Evolutionary conservation across 768 basidiomycete genomes (phyloP).

Genomic region (Sistotremastrum niveocremeum): DNA sequence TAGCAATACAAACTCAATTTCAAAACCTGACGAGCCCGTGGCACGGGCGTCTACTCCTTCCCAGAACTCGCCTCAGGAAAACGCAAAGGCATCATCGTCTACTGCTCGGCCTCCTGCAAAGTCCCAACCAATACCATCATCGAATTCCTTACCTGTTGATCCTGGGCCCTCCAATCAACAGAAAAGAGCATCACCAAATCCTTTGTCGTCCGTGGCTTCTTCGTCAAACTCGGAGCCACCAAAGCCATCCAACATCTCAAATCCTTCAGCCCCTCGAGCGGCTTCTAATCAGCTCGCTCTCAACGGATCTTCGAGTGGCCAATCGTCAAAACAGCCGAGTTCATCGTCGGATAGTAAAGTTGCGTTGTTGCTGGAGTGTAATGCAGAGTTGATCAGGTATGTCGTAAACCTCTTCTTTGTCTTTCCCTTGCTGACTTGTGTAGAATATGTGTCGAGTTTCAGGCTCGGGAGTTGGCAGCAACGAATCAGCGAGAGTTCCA

Average conservation of each 20-base stretch:
- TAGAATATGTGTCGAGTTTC: slow-evolving; percentile 52
- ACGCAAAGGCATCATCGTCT: not conserved
- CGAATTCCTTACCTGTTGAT: too few species aligned
- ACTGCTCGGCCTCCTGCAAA: not conserved
- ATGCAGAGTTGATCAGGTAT: slow-evolving; percentile 56
- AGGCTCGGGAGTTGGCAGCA: slow-evolving; percentile 32
- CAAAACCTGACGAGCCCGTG: too few species aligned
- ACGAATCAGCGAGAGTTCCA: slow-evolving; percentile 35
- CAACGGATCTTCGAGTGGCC: not conserved
- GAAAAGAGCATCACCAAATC: not conserved
- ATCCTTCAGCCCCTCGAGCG: slow-evolving; percentile 6
- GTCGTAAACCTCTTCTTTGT: slow-evolving; percentile 9
- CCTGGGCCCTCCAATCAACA: too few species aligned
- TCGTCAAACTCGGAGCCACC: slow-evolving; percentile 1
- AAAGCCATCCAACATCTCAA: slow-evolving; percentile 10
- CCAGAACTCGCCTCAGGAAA: not conserved
- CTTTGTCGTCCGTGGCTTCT: not conserved
- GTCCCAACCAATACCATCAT: not conserved
- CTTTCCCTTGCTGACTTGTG: slow-evolving; percentile 2
- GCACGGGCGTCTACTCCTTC: not conserved
- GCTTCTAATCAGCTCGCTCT: slow-evolving; percentile 12
- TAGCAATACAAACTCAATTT: too few species aligned
- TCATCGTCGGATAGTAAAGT: slow-evolving; percentile 34
- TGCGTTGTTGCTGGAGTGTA: slow-evolving; percentile 48
- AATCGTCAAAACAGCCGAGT: slow-evolving; percentile 12